Base-by-base conservation (phyloP, 208 protist species). In the Trypanosoma rangeli region DNA sequence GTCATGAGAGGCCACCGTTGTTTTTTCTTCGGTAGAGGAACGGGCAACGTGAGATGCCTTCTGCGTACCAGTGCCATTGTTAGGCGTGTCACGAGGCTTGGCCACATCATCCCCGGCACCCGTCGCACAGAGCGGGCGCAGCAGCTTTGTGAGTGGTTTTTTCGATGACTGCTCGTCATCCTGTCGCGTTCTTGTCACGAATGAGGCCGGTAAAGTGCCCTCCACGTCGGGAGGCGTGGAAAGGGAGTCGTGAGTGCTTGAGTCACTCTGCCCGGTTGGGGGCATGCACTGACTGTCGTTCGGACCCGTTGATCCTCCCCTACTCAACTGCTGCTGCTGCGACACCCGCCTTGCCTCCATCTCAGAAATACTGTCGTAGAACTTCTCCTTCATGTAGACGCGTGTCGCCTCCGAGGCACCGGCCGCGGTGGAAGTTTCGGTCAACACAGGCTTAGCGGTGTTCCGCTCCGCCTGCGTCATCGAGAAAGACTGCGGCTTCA, bases 151-250 rank as follows among this genome's bases (percentile, higher is more conserved):
- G 20, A 50, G n/a, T 7, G 44, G 28, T 37, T 24, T 1, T 10
- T 4, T 31, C 0, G 29, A 33, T 3, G 18, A n/a, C n/a, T 37
- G 48, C 22, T 5, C 37, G 22, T 5, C 16, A 4, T 59, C 1
- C 8, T 5, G 35, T 55, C 35, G 35, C 22, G 18, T 28, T 20
- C 35, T 33, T 2, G 62, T 5, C 9, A 18, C 5, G 0, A 61
- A 54, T 13, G 64, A 61, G 8, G 29, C 52, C 16, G 64, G 53
- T 29, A 62, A 53, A 22, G 64, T 70, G 29, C 54, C 60, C 31
- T 60, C 35, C 3, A 70, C 3, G 12, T 37, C 50, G 4, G 52
- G 64, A n/a, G 64, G 54, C 4, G 55, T 52, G 5, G 53, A 50
- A 31, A 70, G 35, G 0, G 37, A 3, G n/a, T 61, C 62, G n/a